These are phyloP conservation scores for Mucor indicus DNA, from an alignment of 371 early-diverging fungal species.

Conservation along the genomic window DNA sequence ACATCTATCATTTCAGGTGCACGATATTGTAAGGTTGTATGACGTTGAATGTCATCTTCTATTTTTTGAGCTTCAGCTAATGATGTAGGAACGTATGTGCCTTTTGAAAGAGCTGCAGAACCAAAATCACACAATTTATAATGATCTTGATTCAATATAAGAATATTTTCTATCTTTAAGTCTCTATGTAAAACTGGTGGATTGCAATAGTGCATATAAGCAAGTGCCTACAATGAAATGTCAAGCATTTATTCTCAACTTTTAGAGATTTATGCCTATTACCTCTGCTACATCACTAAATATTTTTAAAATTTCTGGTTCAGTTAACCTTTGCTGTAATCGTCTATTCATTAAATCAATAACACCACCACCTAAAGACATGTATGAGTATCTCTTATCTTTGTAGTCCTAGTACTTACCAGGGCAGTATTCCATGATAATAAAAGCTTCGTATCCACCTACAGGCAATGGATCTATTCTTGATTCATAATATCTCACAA, in stretches of 20 bases:
- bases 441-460: constrained; percentile 75
- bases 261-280: constrained; percentile 2
- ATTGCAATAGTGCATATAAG: constrained; percentile 81
- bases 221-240: constrained; percentile 66
- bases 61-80: constrained; percentile 68
- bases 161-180: constrained; percentile 80
- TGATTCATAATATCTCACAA: constrained; percentile 78
- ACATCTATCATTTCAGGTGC: constrained; percentile 93
- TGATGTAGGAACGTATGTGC: constrained; percentile 52
- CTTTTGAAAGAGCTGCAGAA: constrained; percentile 68
- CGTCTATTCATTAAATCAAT: constrained; percentile 87
- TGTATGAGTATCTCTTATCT: background rate
- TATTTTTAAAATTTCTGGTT: constrained; percentile 80
- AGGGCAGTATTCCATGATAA: constrained; percentile 89
- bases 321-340: constrained; percentile 68
- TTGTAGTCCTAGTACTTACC: constrained; percentile 41
- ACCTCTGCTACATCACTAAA: constrained; percentile 82
- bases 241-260: background rate
- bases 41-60: constrained; percentile 85
- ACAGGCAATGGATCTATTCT: constrained; percentile 56
- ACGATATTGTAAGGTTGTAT: constrained; percentile 91
- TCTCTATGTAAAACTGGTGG: constrained; percentile 83
- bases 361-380: constrained; percentile 60
- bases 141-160: constrained; percentile 48
- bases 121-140: constrained; percentile 96